phyloP scores from a whole-genome alignment of 768 basidiomycete genomes.

The Mycena belliarum region DNA sequence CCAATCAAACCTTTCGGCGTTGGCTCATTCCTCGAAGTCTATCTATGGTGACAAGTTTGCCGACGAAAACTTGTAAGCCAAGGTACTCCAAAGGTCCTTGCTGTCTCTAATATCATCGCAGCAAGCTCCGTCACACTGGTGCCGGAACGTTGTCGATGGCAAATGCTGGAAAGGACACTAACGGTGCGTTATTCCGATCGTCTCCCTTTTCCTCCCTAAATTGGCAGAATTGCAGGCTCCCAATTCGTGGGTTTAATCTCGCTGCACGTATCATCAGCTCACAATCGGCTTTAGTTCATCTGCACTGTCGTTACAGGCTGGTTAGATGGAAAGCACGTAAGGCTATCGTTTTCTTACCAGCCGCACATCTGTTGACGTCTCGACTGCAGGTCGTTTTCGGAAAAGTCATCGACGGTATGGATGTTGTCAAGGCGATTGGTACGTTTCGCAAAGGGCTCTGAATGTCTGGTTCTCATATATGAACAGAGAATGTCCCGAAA shows the following conservation, averaged over 20 bases:
- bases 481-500: conserved; percentile 73
- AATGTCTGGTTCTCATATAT: not conserved
- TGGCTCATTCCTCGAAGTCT: conserved; percentile 46
- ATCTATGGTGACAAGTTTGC: conserved; percentile 90
- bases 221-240: conserved; percentile 52
- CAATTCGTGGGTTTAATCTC: conserved; percentile 66
- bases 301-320: conserved; percentile 85
- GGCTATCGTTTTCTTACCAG: conserved; percentile 20
- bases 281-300: conserved; percentile 68
- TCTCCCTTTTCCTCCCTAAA: not conserved
- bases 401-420: conserved; percentile 89
- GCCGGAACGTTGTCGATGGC: conserved; percentile 93
- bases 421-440: conserved; percentile 79
- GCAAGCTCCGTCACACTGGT: conserved; percentile 93
- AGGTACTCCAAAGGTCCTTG: not conserved
- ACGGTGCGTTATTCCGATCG: conserved; percentile 52
- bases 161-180: conserved; percentile 90
- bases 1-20: not conserved
- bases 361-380: not conserved
- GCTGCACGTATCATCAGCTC: not conserved
- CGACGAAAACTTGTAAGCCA: conserved; percentile 91
- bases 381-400: conserved; percentile 83
- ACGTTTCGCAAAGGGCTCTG: conserved; percentile 18
- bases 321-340: conserved; percentile 88
- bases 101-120: conserved; percentile 32